Evolutionary conservation across 352 stramenopile species (phyloP), one percentile per base, ranked within the genome.

Genomic region (Phytophthora melonis): DNA sequence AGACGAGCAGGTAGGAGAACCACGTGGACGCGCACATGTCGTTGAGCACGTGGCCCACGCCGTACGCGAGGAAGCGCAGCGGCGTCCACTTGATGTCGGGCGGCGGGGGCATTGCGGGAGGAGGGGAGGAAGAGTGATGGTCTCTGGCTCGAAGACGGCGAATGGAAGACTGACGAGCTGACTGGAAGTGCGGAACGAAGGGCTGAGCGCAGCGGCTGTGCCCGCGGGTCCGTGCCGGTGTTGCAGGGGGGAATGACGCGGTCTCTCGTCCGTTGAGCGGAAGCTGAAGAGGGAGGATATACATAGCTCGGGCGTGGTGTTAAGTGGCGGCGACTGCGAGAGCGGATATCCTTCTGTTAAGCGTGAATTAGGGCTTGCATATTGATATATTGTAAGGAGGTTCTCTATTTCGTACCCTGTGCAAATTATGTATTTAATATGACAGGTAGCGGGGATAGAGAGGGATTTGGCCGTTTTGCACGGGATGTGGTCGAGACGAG

Each of bases 1-100:
- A 96, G 13, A 95, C 87, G 41, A 96, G 86, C 43, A 96, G 74
- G 69, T 96, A 96, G 18, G 85, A 93, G 79, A 96, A 96, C 90
- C 90, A 96, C 60, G 87, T 94, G 54, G 87, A 93, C 23, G 90
- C 90, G 70, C 90, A 96, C 89, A 96, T 94, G 72, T 96, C 90
- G 69, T 96, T 96, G 10, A 95, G 81, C 32, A 96, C 88, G 60
- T 96, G 88, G 63, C 90, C 90, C 5, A 96, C 88, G 66, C 86
- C 88, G 58, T 96, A 96, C 4, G 87, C 79, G 9, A 96, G 59
- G 66, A 87, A 93, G 53, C 82, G 82, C 49, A 70, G 58, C 8
- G 75, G 68, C 21, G 87, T 92, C 87, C 88, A 95, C 66, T 86
- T 63, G 27, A 70, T 74, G 49, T 71, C 49, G 45, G 41, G 45